These are phyloP conservation scores for Podaxis sp. DNA, from an alignment of 768 basidiomycete species.

Conservation along the genomic window DNA sequence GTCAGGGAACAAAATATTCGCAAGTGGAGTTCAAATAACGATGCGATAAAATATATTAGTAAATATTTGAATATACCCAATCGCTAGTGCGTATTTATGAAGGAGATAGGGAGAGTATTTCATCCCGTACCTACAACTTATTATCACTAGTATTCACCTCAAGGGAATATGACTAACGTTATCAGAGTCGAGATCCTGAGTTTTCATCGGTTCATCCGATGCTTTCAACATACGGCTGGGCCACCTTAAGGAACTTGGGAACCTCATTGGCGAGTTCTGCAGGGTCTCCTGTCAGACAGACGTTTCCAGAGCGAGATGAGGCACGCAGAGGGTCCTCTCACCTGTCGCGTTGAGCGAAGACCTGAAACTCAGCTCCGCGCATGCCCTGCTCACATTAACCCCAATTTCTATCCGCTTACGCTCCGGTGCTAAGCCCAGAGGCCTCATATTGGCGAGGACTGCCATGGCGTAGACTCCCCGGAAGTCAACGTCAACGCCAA, in stretches of 20 bases:
- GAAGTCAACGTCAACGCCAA: neutral
- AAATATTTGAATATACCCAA: neutral
- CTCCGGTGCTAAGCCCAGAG: neutral
- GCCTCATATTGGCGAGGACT: neutral
- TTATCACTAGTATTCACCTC: neutral
- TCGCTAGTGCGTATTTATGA: neutral
- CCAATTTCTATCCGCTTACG: neutral
- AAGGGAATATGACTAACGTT: neutral
- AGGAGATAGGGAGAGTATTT: neutral
- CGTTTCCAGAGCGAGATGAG: neutral
- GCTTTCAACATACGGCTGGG: neutral
- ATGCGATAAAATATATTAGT: no score
- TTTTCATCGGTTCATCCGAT: neutral
- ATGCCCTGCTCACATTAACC: neutral
- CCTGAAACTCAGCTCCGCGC: neutral
- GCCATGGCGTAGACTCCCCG: neutral
- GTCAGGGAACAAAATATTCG: no score
- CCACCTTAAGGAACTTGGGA: neutral
- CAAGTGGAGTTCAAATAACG: no score
- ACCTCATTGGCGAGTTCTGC: neutral
- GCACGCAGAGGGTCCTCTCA: neutral
- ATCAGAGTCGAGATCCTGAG: neutral
- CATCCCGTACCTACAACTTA: neutral
- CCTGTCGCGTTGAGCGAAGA: neutral
- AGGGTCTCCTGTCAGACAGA: neutral